Evolutionary conservation across 23 red algal genomes (phyloP).

Genomic region (Chondrus crispus): DNA sequence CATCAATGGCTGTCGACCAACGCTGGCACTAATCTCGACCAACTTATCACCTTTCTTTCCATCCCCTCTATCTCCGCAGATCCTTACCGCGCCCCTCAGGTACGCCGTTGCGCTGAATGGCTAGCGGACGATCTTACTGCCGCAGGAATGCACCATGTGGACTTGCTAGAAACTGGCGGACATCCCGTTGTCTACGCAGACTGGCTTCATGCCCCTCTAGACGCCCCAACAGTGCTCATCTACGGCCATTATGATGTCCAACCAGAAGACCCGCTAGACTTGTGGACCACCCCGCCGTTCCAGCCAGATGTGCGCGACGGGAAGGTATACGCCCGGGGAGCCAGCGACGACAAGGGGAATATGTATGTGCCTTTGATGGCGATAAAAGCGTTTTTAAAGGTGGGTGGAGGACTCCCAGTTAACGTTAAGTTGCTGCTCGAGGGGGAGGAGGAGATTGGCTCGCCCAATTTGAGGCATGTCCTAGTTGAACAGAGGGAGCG

Average conservation of each 20-base stretch:
- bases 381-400: constrained; percentile 25
- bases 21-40: neutral
- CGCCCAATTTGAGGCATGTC: constrained; percentile 41
- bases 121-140: constrained; percentile 27
- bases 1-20: neutral
- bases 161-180: constrained; percentile 17
- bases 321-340: constrained; percentile 76
- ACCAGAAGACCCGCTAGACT: constrained; percentile 61
- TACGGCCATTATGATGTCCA: constrained; percentile 95
- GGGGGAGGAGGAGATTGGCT: constrained; percentile 92
- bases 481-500: constrained; percentile 14
- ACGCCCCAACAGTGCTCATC: constrained; percentile 44
- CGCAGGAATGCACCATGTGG: constrained; percentile 26
- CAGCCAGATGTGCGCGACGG: constrained; percentile 53
- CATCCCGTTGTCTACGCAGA: constrained; percentile 74
- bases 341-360: constrained; percentile 86
- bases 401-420: constrained; percentile 48
- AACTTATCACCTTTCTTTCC: constrained; percentile 21
- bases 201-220: constrained; percentile 40
- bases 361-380: constrained; percentile 54
- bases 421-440: constrained; percentile 87
- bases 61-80: constrained; percentile 65
- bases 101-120: constrained; percentile 24
- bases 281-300: constrained; percentile 75
- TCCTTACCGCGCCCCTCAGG: constrained; percentile 12